Evolutionary conservation across 495 filamentous ascomycete genomes (phyloP), one percentile per base, ranked within the genome.

Genomic region (Parachaetomium inaequale): DNA sequence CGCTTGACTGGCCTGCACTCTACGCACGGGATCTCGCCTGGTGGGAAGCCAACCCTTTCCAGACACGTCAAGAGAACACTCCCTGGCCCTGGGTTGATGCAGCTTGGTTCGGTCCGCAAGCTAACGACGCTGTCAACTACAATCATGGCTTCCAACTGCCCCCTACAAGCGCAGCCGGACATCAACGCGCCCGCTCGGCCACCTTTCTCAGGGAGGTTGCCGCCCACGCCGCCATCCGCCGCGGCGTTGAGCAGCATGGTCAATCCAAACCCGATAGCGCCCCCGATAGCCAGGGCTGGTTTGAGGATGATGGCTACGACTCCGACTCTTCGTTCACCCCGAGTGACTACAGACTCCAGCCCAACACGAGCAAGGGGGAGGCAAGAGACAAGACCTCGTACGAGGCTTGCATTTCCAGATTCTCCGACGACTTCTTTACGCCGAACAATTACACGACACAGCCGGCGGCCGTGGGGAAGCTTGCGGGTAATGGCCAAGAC

Each of bases 271-370:
- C 46, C 21, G 34, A 40, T 10, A 10, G 31, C 19, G 12, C 51
- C 3, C n/a, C 11, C n/a, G 3, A 32, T 19, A 4, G 21, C 3
- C 4, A 55, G 8, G 10, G 29, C 34, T 40, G 52, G 32, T 25
- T 55, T 32, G 52, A 40, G n/a, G 34, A 55, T 34, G 52, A 40
- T 3, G 31, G 1, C 15, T 55, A 15, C 31, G 19, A 26, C 3
- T 40, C 31, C 19, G 52, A 55, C 14, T 55, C 52, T 14, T 55
- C 52, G 2, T 55, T 55, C 19, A 55, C 52, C 2, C 34, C 52
- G n/a, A 55, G 52, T 10, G 34, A 56, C 3, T 56, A 56, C 23
- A 19, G 14, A 7, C 34, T 15, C 26, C 23, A 28, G 40, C 23
- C 14, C 28, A 23, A 8, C 25, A 4, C 21, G 29, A 6, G 14